Evolutionary conservation across 176 grass and related monocot genomes (phyloP).

Genomic region (Raddia guianensis): DNA sequence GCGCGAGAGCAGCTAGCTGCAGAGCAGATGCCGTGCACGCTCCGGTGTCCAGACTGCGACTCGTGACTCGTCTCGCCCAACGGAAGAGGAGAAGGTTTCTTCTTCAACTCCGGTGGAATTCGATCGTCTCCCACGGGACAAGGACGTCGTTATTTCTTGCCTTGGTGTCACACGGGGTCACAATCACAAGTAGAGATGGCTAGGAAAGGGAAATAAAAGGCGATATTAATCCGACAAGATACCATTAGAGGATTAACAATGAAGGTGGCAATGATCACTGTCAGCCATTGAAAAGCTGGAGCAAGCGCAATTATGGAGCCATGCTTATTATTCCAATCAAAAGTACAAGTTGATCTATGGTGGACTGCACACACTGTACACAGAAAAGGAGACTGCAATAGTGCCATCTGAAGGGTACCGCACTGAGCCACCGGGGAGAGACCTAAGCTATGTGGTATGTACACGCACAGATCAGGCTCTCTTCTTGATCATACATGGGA

Average conservation of each 20-base stretch:
- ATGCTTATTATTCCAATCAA: conserved; percentile 15
- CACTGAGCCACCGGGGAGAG: background rate
- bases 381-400: background rate
- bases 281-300: conserved; percentile 23
- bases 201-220: background rate
- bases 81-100: background rate
- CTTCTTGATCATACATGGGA: background rate
- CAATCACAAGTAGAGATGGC: background rate
- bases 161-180: background rate
- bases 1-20: conserved; percentile 2
- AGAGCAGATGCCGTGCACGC: conserved; percentile 40
- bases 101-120: background rate
- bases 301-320: background rate
- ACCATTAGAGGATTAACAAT: background rate
- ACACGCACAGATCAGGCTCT: background rate
- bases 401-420: conserved; percentile 33
- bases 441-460: background rate
- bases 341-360: background rate
- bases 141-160: background rate
- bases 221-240: background rate
- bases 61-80: background rate
- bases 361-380: conserved; percentile 12
- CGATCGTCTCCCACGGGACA: conserved; percentile 14
- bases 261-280: conserved; percentile 1
- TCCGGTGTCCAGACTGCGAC: conserved; percentile 34